Conservation (phyloP, 768 basidiomycete species). For the Boletus rex-veris region DNA sequence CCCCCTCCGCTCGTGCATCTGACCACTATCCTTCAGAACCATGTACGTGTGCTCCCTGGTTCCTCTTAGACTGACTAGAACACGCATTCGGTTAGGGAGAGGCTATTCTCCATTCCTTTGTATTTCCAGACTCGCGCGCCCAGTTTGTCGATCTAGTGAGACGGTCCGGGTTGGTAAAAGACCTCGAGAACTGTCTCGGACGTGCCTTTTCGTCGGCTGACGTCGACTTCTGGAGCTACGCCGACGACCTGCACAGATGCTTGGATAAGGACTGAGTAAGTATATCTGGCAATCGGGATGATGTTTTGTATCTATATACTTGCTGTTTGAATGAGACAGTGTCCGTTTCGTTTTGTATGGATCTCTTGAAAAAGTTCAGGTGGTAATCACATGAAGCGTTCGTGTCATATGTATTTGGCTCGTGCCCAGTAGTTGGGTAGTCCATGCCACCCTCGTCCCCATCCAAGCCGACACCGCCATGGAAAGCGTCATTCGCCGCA, state of each 20-base stretch:
- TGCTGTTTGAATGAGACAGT: not conserved
- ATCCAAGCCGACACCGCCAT: not conserved
- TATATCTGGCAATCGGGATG: no score
- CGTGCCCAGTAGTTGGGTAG: not conserved
- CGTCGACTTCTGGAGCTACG: conserved; percentile 72
- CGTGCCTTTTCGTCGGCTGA: conserved; percentile 34
- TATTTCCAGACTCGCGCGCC: conserved; percentile 75
- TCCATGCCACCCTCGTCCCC: conserved; percentile 3
- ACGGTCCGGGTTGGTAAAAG: conserved; percentile 41
- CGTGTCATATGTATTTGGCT: not conserved
- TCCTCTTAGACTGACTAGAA: conserved; percentile 8
- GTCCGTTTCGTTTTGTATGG: no score
- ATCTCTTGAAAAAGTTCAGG: not conserved
- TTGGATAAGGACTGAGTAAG: not conserved
- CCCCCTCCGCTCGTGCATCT: conserved; percentile 42
- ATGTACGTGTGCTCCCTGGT: conserved; percentile 46
- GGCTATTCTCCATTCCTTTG: conserved; percentile 53
- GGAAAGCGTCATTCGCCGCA: not conserved
- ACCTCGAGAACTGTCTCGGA: conserved; percentile 23
- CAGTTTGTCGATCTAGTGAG: conserved; percentile 57
- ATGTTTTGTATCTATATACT: not conserved
- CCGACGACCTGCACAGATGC: conserved; percentile 15
- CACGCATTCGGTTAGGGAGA: conserved; percentile 41
- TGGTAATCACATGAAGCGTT: conserved; percentile 5
- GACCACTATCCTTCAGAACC: conserved; percentile 47